Evolutionary conservation across 305 asterid species (phyloP), one percentile per base, ranked within the genome.

Genomic region (Solanum aculeatissimum): DNA sequence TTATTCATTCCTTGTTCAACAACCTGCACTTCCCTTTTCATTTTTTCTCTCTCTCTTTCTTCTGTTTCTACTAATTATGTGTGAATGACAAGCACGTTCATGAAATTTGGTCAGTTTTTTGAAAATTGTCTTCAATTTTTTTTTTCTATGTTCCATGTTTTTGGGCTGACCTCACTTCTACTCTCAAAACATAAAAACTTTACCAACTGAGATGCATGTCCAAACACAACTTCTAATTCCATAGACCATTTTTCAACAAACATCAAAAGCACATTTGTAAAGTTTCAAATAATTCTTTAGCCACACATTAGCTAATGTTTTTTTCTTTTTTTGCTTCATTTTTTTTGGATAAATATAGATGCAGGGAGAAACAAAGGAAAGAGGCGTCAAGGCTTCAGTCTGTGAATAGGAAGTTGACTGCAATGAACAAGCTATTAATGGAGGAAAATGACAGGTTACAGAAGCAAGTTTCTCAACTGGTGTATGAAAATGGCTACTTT

Each of bases 381-480:
- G 93, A 90, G 83, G 87, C 93, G 5, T 91, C 91, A 15, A 86
- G 93, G 63, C 92, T 91, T 71, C 93, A 91, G 84, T 72, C 89
- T 6, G 93, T 91, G 82, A 91, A 91, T 84, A 86, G 93, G 89
- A 91, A 91, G 89, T 89, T 91, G 83, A 80, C 92, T n/a, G 92
- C 93, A 13, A 91, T 91, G 93, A 91, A 91, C 88, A 91, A 91
- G 86, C 90, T 91, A n/a, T 83, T 91, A 80, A 88, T 91, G 92
- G 93, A 91, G 71, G 93, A 91, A 69, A 91, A 91, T 82, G 93
- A 91, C 71, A 87, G 92, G 84, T 86, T 91, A 83, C 92, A 91
- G 89, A 91, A 91, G 89, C 93, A 91, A 86, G 92, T 89, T 49
- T 89, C 93, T 15, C 92, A 91, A 8, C 86, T 91, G 68, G 93